Evolutionary conservation across 129 eudicot genomes (phyloP), one percentile per base, ranked within the genome.

Genomic region (Flaveria linearis): DNA sequence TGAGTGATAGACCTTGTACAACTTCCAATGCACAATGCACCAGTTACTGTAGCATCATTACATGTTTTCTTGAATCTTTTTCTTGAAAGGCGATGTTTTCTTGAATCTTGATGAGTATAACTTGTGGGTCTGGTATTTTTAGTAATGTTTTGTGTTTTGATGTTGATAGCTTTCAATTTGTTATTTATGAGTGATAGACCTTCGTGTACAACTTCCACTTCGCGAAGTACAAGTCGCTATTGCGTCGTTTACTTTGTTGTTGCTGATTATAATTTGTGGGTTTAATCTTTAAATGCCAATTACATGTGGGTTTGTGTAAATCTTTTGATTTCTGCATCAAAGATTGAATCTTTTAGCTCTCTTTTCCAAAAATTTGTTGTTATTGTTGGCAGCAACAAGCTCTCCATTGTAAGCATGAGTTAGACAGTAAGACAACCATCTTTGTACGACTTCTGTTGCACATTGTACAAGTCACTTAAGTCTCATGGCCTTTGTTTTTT

Each of bases 391-490:
- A 22, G 56, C 28, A 49, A 11, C 15, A 73, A 22, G 26, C 7
- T 65, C 41, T 68, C 25, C 47, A 8, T 20, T 73, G 22, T 73
- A 57, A 26, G 41, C 50, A 76, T 66, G 52, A 42, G 60, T 96
- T 88, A 96, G 97, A 93, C 75, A 90, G 88, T 49, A 85, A 90
- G 23, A 96, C 98, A 65, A 93, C 92, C 11, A 96, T 92, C 74
- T 92, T 90, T 82, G 98, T 53, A 93, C 76, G 86, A 93, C 80
- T 93, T 93, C 68, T 88, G 97, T 81, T 96, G 97, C 46, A 93
- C 89, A 81, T 92, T 93, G 81, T 28, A 28, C 68, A 26, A 28
- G 42, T 62, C 18, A 5, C 10, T 62, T 13, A 16, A 60, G 39
- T 36, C 1, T 60, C 43, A 14, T 13, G 26, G 12, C 41, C 15